Base-by-base conservation (phyloP, 495 filamentous ascomycete genomes). In the Oleoguttula mirabilis region DNA sequence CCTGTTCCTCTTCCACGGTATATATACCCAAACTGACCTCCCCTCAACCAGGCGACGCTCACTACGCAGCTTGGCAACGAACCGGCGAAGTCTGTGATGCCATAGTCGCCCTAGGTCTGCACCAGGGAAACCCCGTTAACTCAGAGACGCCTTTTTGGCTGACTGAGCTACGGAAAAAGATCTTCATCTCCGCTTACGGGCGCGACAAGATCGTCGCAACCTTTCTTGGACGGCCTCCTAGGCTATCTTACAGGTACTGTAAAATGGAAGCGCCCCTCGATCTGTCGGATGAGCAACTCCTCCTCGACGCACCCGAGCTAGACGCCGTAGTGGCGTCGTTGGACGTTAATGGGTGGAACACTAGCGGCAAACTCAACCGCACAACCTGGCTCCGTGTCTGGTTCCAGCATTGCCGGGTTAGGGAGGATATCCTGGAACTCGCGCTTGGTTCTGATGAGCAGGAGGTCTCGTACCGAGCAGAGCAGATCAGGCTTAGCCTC, bases 361-460 rank as follows among this genome's bases (percentile, higher is more conserved):
- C 60, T 0, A 48, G 62, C 12, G 66, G 63, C 0, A 36, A 43
- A 6, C 53, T 65, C 7, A 43, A 66, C 20, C 52, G 62, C 20
- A 64, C 63, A 23, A 68, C 66, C 3, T 57, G 62, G 33, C 49
- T 66, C 11, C 65, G 76, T 3, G 62, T 74, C 5, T 67, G 73
- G 27, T 63, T 70, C 15, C 55, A 67, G 2, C 57, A 77, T 8
- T 57, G 68, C 0, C 45, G 65, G 3, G 63, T 73, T 7, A 55
- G 69, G 12, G 77, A 80, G 41, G 67, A 76, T 40, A 69, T 78
- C 11, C 65, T 81, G 15, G 68, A 77, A 43, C 67, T 79, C 15
- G 71, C 74, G 11, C 52, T 79, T 10, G 67, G 70, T 1, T 65
- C 60, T n/a, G 54, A 61, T 4, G 52, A 59, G 12, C 63, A 70